These are phyloP conservation scores for Gossypium gossypioides DNA, from an alignment of 441 rosid genomes.

Conservation along the genomic window DNA sequence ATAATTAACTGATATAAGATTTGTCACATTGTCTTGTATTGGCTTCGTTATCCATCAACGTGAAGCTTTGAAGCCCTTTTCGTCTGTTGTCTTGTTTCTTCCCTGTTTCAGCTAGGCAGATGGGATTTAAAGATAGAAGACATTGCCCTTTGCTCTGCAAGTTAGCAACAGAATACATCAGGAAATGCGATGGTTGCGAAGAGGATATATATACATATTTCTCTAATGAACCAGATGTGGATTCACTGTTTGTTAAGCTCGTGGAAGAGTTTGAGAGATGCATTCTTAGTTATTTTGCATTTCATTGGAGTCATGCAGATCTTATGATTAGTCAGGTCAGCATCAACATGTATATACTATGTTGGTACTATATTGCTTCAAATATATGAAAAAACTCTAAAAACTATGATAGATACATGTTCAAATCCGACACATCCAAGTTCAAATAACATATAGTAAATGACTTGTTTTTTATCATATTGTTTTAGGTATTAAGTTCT, in stretches of 20 bases:
- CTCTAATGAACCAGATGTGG: conserved; percentile 59
- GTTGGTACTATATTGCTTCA: neutral
- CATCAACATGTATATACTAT: neutral
- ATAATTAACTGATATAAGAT: neutral
- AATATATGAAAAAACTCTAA: neutral
- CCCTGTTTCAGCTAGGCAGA: conserved; percentile 60
- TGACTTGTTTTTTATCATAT: neutral
- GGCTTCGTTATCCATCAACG: neutral
- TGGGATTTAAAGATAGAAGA: conserved; percentile 80
- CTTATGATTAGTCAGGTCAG: conserved; percentile 72
- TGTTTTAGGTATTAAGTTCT: conserved; percentile 57
- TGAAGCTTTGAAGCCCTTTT: neutral
- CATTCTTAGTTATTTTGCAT: conserved; percentile 89
- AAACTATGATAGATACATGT: neutral
- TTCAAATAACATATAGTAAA: neutral
- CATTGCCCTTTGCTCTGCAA: conserved; percentile 80
- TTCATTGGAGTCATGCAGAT: conserved; percentile 89
- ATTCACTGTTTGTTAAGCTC: conserved; percentile 81
- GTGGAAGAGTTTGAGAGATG: conserved; percentile 94
- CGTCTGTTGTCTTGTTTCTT: neutral
- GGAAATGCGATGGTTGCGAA: conserved; percentile 60
- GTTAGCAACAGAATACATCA: conserved; percentile 71
- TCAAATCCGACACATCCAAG: neutral
- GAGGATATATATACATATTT: conserved; percentile 73
- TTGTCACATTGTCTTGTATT: neutral